Conservation (phyloP, 768 basidiomycete genomes). For the Zangia roseola region DNA sequence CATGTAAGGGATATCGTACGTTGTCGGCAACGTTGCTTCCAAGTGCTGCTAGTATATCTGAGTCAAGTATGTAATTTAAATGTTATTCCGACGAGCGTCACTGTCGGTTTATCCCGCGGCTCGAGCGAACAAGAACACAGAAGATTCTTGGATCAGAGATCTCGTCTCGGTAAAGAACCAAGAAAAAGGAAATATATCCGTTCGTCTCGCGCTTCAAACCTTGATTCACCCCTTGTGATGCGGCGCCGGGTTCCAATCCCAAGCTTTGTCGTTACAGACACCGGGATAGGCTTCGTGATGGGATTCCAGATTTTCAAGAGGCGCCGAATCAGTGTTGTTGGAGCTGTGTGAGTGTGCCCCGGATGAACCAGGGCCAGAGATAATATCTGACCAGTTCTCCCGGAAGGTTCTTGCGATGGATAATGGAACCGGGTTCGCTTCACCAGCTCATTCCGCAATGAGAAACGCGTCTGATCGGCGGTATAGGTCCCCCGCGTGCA, state of each 20-base stretch:
- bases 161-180: constrained; percentile 10
- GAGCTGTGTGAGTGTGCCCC: constrained; percentile 6
- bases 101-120: constrained; percentile 18
- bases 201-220: constrained; percentile 11
- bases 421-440: constrained; percentile 14
- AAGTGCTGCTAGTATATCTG: neutral
- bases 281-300: constrained; percentile 12
- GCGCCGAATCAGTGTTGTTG: neutral
- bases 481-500: constrained; percentile 1
- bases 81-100: neutral
- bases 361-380: neutral
- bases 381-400: constrained; percentile 6
- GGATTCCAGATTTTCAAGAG: too few relatives aligned
- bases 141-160: constrained; percentile 2
- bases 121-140: constrained; percentile 11
- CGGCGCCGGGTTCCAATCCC: neutral
- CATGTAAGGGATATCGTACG: constrained; percentile 11
- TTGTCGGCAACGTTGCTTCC: constrained; percentile 7
- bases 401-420: constrained; percentile 11
- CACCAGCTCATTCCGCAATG: constrained; percentile 14
- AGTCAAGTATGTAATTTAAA: constrained; percentile 10
- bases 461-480: constrained; percentile 23
- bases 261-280: constrained; percentile 7
- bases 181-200: neutral
- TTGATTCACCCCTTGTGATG: constrained; percentile 21